These are phyloP conservation scores for Auriscalpium vulgare DNA, from an alignment of 768 basidiomycete species.

Conservation along the genomic window DNA sequence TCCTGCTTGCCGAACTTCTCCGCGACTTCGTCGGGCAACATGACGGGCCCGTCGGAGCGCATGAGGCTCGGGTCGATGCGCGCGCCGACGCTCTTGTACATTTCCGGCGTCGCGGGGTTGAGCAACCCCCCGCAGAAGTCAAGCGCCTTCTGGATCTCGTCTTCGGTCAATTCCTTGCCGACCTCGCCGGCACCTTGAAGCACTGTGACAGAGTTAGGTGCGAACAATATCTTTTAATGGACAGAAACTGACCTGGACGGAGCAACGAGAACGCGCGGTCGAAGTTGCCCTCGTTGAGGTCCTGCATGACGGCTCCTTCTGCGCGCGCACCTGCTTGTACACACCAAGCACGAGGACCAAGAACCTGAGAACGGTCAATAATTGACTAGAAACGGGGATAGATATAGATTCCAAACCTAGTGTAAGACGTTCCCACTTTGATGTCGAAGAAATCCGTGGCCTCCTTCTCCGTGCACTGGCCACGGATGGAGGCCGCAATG, in stretches of 20 bases:
- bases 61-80: conserved; percentile 9
- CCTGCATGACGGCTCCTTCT: conserved; percentile 28
- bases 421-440: not conserved
- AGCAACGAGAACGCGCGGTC: conserved; percentile 34
- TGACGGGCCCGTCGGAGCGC: no score
- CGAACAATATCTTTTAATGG: no score
- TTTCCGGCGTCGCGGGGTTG: conserved; percentile 58
- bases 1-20: no score
- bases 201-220: conserved; percentile 31
- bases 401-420: not conserved
- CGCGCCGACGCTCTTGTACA: conserved; percentile 32
- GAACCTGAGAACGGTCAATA: conserved; percentile 5
- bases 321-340: conserved; percentile 37
- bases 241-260: conserved; percentile 27
- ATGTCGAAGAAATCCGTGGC: conserved; percentile 24
- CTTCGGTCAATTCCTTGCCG: conserved; percentile 61
- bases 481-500: conserved; percentile 40
- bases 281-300: conserved; percentile 35
- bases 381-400: no score
- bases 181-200: conserved; percentile 77
- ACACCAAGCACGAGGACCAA: conserved; percentile 26
- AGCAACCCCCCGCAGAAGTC: conserved; percentile 74
- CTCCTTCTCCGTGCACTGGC: conserved; percentile 34
- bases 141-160: conserved; percentile 65
- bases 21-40: no score